Evolutionary conservation across 345 rosid genomes (phyloP).

Genomic region (Schrenkiella parvula): DNA sequence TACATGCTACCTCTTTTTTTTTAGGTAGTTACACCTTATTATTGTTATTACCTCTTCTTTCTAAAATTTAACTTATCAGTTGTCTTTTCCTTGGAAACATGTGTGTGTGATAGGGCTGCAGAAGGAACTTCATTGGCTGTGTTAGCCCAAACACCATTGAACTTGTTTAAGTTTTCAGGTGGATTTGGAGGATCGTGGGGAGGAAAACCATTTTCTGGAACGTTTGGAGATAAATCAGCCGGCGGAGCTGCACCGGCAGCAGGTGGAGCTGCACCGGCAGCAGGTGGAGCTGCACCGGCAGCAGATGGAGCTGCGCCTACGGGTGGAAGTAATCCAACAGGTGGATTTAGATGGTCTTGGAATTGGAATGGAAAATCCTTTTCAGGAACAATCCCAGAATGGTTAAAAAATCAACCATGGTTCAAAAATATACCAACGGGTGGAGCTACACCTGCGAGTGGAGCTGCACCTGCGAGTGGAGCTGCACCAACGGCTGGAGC

Average conservation of each 20-base stretch:
- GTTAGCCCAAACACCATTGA: background rate
- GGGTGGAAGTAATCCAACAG: background rate
- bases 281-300: background rate
- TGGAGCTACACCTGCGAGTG: background rate
- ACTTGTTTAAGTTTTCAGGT: background rate
- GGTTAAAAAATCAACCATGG: background rate
- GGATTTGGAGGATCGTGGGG: conserved; percentile 15
- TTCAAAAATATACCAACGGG: background rate
- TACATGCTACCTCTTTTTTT: background rate
- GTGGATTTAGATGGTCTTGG: background rate
- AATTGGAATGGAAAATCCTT: background rate
- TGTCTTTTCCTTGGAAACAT: background rate
- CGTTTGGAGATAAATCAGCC: background rate
- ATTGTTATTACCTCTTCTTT: background rate
- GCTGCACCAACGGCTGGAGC: background rate
- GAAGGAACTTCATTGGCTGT: background rate
- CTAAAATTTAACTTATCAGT: background rate
- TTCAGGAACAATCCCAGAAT: background rate
- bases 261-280: background rate
- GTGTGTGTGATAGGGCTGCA: background rate
- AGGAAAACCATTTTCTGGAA: conserved; percentile 17
- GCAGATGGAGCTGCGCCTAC: background rate
- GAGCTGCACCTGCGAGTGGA: background rate
- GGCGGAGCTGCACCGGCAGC: background rate
- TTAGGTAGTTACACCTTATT: background rate